Conservation (phyloP, 441 rosid species). For the Gossypium gossypioides region DNA sequence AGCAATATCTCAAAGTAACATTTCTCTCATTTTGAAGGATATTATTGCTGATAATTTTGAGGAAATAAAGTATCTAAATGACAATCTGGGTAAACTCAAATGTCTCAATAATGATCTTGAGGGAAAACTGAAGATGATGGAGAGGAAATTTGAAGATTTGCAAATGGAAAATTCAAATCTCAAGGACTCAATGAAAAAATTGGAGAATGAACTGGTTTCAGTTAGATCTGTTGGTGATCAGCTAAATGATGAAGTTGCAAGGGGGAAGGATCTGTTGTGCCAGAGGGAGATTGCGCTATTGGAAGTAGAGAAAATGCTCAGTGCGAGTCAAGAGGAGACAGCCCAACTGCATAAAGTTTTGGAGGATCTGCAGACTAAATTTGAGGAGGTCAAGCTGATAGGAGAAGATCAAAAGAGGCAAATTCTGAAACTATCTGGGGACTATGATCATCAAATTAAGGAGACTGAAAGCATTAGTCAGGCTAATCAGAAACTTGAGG, state of each 20-base stretch:
- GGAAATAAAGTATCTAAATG: slow-evolving; percentile 36
- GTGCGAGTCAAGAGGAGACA: slow-evolving; percentile 34
- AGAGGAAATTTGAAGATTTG: slow-evolving; percentile 31
- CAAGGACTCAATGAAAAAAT: slow-evolving; percentile 27
- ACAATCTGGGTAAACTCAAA: slow-evolving; percentile 34
- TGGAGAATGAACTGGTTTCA: slow-evolving; percentile 31
- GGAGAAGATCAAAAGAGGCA: slow-evolving; percentile 45
- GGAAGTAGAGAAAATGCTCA: slow-evolving; percentile 36
- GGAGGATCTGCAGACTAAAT: slow-evolving; percentile 45
- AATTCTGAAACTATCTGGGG: slow-evolving; percentile 42
- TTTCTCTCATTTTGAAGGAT: slow-evolving; percentile 45
- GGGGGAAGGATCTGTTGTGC: slow-evolving; percentile 31
- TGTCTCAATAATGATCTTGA: slow-evolving; percentile 41
- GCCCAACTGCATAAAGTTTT: slow-evolving; percentile 32
- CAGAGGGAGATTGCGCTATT: slow-evolving; percentile 38
- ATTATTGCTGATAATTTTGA: slow-evolving; percentile 34
- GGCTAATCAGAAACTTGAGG: slow-evolving; percentile 38
- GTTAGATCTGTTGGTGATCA: slow-evolving; percentile 32
- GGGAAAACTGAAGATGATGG: slow-evolving; percentile 40
- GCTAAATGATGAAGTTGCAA: slow-evolving; percentile 38
- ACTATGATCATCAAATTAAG: slow-evolving; percentile 38
- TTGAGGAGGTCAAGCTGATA: slow-evolving; percentile 38
- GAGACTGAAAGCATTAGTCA: slow-evolving; percentile 29
- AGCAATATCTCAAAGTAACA: slow-evolving; percentile 40
- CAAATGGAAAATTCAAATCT: slow-evolving; percentile 29